These are phyloP conservation scores for Mucor sp. DNA, from an alignment of 371 early-diverging fungal genomes.

Conservation along the genomic window DNA sequence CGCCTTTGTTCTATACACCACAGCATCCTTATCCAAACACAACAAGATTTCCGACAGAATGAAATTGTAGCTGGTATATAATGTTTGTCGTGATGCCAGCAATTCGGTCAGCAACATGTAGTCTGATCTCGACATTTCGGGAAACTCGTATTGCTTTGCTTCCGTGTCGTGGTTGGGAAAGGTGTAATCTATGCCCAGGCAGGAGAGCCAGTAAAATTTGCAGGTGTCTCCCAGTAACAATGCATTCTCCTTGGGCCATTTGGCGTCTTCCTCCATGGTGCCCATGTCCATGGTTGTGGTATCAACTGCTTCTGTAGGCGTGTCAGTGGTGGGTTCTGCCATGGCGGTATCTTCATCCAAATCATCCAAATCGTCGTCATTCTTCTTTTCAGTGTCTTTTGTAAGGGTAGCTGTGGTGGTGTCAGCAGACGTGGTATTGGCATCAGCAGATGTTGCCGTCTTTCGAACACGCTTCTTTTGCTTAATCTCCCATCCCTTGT, in stretches of 20 bases:
- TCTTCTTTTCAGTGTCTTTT: not conserved
- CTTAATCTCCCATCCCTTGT: conserved; percentile 21
- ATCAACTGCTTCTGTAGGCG: not conserved
- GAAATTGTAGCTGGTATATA: conserved; percentile 71
- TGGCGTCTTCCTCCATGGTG: conserved; percentile 9
- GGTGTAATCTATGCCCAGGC: conserved; percentile 8
- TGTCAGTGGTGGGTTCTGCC: not conserved
- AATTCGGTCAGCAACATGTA: conserved; percentile 42
- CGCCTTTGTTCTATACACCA: conserved; percentile 74
- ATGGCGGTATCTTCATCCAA: conserved; percentile 2
- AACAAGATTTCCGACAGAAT: conserved; percentile 65
- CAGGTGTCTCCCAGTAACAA: conserved; percentile 15
- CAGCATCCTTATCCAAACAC: conserved; percentile 67
- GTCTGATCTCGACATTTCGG: conserved; percentile 33
- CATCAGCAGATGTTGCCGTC: not conserved
- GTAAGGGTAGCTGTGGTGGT: not conserved
- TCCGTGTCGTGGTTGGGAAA: conserved; percentile 1
- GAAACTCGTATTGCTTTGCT: conserved; percentile 17
- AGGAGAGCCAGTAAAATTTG: conserved; percentile 27
- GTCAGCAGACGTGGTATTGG: not conserved
- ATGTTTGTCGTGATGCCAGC: conserved; percentile 57
- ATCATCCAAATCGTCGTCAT: not conserved
- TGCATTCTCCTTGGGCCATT: conserved; percentile 22
- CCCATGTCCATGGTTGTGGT: not conserved
- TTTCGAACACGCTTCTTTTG: not conserved